Evolutionary conservation across 2,329 filamentous ascomycete genomes (phyloP).

Genomic region (Rosellinia necatrix): DNA sequence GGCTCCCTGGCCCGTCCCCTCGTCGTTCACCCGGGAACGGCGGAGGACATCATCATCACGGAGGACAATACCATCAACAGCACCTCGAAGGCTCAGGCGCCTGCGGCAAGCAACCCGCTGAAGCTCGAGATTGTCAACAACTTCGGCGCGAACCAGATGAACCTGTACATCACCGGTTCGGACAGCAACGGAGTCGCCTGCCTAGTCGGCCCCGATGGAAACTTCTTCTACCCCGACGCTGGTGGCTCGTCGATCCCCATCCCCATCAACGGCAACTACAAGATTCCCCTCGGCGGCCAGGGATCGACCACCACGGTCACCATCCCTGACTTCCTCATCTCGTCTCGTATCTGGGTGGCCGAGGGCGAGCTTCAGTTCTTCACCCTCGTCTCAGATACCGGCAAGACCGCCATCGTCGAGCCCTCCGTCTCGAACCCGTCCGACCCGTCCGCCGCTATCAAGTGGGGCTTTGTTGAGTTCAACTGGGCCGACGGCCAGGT

Average conservation of each 20-base stretch:
- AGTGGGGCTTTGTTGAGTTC: conserved; percentile 58
- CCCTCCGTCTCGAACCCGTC: conserved; percentile 50
- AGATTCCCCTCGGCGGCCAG: conserved; percentile 44
- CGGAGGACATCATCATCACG: conserved; percentile 43
- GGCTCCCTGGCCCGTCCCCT: conserved; percentile 38
- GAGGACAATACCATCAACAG: conserved; percentile 48
- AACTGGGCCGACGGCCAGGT: conserved; percentile 46
- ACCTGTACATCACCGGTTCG: conserved; percentile 49
- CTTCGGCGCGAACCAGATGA: conserved; percentile 42
- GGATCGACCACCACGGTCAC: conserved; percentile 46
- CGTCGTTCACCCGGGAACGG: conserved; percentile 36
- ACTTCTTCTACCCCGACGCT: conserved; percentile 47
- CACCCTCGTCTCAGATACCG: conserved; percentile 38
- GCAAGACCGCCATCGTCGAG: conserved; percentile 49
- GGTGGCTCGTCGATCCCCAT: conserved; percentile 40
- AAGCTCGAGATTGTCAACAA: conserved; percentile 46
- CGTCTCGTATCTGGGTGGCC: conserved; percentile 50
- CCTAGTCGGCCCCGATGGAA: conserved; percentile 46
- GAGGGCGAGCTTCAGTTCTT: conserved; percentile 48
- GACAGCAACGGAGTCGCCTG: conserved; percentile 44
- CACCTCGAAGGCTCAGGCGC: conserved; percentile 29
- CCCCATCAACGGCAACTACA: conserved; percentile 40
- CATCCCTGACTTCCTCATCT: conserved; percentile 46
- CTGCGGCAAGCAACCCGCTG: conserved; percentile 26
- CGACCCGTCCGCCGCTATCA: conserved; percentile 49